Evolutionary conservation across 495 filamentous ascomycete species (phyloP), one percentile per base, ranked within the genome.

Genomic region (Neurospora sp.): DNA sequence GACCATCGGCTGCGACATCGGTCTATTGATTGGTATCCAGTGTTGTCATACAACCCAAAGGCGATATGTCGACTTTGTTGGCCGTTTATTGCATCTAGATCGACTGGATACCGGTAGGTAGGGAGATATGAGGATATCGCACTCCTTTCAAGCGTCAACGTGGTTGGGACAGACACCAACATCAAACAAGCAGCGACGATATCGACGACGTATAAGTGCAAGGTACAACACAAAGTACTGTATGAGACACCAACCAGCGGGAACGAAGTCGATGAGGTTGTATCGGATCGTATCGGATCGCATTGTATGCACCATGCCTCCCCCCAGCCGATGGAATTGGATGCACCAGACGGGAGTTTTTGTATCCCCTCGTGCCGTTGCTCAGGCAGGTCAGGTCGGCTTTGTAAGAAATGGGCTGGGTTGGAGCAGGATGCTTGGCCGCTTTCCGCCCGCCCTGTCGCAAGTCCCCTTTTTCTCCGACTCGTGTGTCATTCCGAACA

Each of bases 391-490:
- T 61, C 9, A 27, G 53, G 45, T 47, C 22, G 22, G 22, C 22
- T 61, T 27, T 61, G 27, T 35, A 35, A 65, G 53, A 65, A 65
- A 31, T 35, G 53, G 53, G 27, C 53, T 61, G 53, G 53, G 31
- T 65, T 65, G 53, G 53, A 65, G 53, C 53, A 65, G 22, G 27
- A 65, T 65, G 27, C 53, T 35, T 65, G 53, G 53, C 53, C 53
- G 27, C 53, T 16, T 69, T 47, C 53, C 31, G 68, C 41, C 38
- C 47, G n/a, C 22, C 35, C 53, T 65, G 53, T 69, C 65, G 70
- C 53, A 39, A 39, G 65, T 42, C 73, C 53, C 70, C 61, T 73
- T 75, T 73, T 73, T 73, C 73, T 75, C 73, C 73, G 73, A 75
- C 72, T 53, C 71, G 47, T 70, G 73, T 74, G 73, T 70, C 73